A percentile compares a stretch with the other conserved stretches of the same genome.
Evolutionary conservation across 2,329 filamentous ascomycete genomes (phyloP).

Genomic region (Aspergillus chevalieri): DNA sequence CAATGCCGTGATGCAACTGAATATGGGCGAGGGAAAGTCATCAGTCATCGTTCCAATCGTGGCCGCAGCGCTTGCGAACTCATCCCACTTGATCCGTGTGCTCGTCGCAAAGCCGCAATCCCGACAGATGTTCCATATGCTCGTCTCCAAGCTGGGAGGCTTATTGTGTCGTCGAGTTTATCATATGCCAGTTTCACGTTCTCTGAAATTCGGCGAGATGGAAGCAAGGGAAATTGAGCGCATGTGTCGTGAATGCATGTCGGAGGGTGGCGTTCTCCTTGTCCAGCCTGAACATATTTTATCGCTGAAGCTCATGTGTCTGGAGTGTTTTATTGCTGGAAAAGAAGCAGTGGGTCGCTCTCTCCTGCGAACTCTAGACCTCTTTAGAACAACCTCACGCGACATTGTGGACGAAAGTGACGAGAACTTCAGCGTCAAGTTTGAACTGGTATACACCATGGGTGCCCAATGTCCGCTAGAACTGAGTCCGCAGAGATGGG

Average conservation of each 20-base stretch:
- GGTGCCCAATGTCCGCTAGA: constrained; percentile 49
- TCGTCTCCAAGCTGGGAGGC: constrained; percentile 41
- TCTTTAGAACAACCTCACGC: constrained; percentile 25
- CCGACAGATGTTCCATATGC: constrained; percentile 48
- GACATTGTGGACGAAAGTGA: constrained; percentile 63
- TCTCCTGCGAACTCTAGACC: constrained; percentile 5
- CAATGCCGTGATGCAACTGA: constrained; percentile 59
- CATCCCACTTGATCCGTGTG: constrained; percentile 47
- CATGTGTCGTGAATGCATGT: constrained; percentile 45
- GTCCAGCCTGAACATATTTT: constrained; percentile 60
- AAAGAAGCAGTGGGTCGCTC: constrained; percentile 5
- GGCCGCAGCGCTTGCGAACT: constrained; percentile 48
- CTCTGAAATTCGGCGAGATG: constrained; percentile 27
- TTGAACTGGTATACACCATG: constrained; percentile 60
- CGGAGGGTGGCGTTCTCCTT: constrained; percentile 50
- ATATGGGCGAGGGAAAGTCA: constrained; percentile 67
- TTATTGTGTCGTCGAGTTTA: constrained; percentile 40
- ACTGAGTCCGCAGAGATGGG: constrained; percentile 52
- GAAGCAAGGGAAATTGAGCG: constrained; percentile 33
- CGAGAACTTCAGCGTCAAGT: constrained; percentile 55
- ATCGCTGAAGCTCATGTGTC: constrained; percentile 57
- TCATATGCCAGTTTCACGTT: constrained; percentile 46
- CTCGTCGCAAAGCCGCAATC: constrained; percentile 57
- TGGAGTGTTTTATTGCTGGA: constrained; percentile 39
- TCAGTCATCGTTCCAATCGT: constrained; percentile 65